Base-by-base conservation (phyloP, 345 rosid species). In the Nasturtium officinale region DNA sequence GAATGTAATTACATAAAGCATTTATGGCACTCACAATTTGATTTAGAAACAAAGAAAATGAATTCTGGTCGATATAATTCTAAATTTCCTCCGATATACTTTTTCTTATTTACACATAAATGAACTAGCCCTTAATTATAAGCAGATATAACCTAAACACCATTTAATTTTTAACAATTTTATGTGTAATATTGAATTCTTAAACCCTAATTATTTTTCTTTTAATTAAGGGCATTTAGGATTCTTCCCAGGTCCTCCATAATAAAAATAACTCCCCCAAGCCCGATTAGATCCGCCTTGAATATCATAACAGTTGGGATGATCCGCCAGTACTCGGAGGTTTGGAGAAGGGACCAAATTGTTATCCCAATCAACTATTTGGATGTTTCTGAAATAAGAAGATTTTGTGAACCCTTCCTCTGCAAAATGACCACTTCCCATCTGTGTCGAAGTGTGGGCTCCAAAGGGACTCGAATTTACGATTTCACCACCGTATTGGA, bases 341-440 rank as follows among this genome's bases (percentile, higher is more conserved):
- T 87, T 85, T 2, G 90, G 71, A 20, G 85, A 71, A 43, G 99
- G 99, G 61, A 85, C 78, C 62, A 96, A 80, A 80, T 85, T 90
- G 72, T 96, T 96, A 71, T 92, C 98, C 97, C 97, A 92, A 78
- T 96, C 98, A 52, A 96, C 99, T 37, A 85, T 83, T 76, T 92
- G 97, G 72, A 96, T 63, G 67, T 92, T 96, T 76, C 99, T 79
- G 46, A 96, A 92, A 84, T 96, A 96, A 1, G 99, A 96, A 2
- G 99, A 90, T 80, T 85, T 92, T 35, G 91, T 90, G 43, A 96
- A 96, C 6, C 98, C 99, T 76, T 90, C 97, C 2, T 86, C 91
- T 0, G 96, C 91, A 69, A 92, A 96, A 79, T 96, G 90, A 8
- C 98, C 98, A 72, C 99, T 96, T 1, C 99, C 99, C 99, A 96